Percentiles rank a stretch among this genome's conserved stretches.
Evolutionary conservation across 192 early-diverging fungal species (phyloP).

Genomic region (Backusella luteola): DNA sequence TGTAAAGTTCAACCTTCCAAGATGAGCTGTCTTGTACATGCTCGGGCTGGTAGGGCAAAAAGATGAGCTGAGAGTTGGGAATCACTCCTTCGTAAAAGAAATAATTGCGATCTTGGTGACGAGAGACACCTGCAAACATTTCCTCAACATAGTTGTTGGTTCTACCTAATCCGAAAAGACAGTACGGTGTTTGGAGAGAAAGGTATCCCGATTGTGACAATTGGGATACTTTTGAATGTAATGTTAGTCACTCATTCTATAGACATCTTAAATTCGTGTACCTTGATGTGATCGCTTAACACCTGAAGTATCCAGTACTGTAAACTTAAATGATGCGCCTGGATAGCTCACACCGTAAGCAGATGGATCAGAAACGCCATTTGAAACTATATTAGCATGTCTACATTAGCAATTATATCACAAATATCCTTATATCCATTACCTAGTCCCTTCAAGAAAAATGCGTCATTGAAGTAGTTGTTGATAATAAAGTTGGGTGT

Average conservation of each 20-base stretch:
- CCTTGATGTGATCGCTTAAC: slow-evolving; percentile 73
- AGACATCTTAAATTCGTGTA: slow-evolving; percentile 5
- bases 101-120: slow-evolving; percentile 60
- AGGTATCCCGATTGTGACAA: slow-evolving; percentile 78
- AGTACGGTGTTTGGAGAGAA: slow-evolving; percentile 75
- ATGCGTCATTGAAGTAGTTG: slow-evolving; percentile 92
- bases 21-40: slow-evolving; percentile 39
- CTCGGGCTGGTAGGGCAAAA: slow-evolving; percentile 73
- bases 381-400: slow-evolving; percentile 44
- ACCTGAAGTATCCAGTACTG: slow-evolving; percentile 78
- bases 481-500: slow-evolving; percentile 69
- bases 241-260: neutral
- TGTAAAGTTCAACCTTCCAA: slow-evolving; percentile 89
- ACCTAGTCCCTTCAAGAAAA: slow-evolving; percentile 85
- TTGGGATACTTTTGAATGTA: slow-evolving; percentile 58
- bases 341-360: slow-evolving; percentile 81
- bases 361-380: slow-evolving; percentile 55
- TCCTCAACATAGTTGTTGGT: slow-evolving; percentile 97
- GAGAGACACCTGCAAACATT: slow-evolving; percentile 79
- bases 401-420: neutral
- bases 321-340: slow-evolving; percentile 86
- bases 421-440: neutral
- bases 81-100: slow-evolving; percentile 81
- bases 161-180: slow-evolving; percentile 84
- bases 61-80: slow-evolving; percentile 89